Evolutionary conservation across 306 rosid genomes (phyloP), one percentile per base, ranked within the genome.

Genomic region (Coriaria nepalensis): DNA sequence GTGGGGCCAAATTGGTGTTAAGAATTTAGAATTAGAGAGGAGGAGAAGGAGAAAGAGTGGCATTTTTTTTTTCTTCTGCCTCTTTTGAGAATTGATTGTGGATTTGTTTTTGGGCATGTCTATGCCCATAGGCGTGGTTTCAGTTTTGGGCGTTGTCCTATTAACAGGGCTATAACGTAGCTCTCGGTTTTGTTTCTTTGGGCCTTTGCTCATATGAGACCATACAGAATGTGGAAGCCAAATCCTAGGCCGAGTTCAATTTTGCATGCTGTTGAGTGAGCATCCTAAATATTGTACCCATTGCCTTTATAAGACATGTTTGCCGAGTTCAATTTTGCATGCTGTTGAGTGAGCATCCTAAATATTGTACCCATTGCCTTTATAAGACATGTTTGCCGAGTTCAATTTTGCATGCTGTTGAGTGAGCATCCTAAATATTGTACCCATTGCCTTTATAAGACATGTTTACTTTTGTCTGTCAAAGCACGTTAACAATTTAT

Each of bases 81-180:
- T n/a, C n/a, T n/a, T n/a, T n/a, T n/a, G n/a, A n/a, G n/a, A n/a
- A n/a, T n/a, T n/a, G n/a, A n/a, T n/a, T n/a, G n/a, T 63, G 68
- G 59, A 69, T 59, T 62, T 72, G 68, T 29, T 73, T 55, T 49
- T 32, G 47, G 52, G 55, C 53, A 64, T 60, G 13, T 55, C 65
- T 53, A 39, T 58, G 61, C 49, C 12, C 29, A 53, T 55, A 64
- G 51, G 65, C 37, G 51, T 56, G 44, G 61, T 64, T 56, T 82
- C 94, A 56, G 61, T 49, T n/a, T n/a, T n/a, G n/a, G n/a, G n/a
- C 78, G 65, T 57, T 62, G 51, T 41, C 85, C 93, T 64, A 49
- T 50, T 10, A 50, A 69, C 49, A 37, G 42, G 94, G 75, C 81
- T 72, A 63, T 10, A 54, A 36, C 76, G 69, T 71, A 61, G 87